phyloP scores from a whole-genome alignment of 371 early-diverging fungal genomes.

The Apophysomyces sp. region DNA sequence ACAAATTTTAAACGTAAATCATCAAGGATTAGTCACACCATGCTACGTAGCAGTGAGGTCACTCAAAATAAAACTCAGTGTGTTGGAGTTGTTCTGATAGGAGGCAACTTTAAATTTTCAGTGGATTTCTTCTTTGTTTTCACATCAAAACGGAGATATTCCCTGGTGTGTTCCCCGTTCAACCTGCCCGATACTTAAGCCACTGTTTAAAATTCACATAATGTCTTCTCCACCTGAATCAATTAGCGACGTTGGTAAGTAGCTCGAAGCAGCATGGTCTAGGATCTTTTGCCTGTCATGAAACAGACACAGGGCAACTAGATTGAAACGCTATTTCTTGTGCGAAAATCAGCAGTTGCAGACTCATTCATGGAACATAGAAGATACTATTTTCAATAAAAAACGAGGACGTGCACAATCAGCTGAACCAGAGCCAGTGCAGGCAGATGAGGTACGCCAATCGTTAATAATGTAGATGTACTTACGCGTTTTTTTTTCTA shows the following conservation, averaged over 20 bases:
- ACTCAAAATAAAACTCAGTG: too few relatives aligned
- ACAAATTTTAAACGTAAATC: too few relatives aligned
- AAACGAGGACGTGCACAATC: constrained; percentile 49
- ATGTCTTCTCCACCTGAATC: constrained; percentile 21
- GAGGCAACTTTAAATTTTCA: too few relatives aligned
- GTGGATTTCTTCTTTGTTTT: too few relatives aligned
- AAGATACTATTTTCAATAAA: constrained; percentile 35
- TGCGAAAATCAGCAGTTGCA: neutral
- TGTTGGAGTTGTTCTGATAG: too few relatives aligned
- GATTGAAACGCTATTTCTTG: neutral
- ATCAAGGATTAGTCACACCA: too few relatives aligned
- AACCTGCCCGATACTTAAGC: neutral
- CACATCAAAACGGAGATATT: neutral
- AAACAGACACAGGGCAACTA: neutral
- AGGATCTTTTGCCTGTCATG: neutral
- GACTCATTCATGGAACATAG: constrained; percentile 11
- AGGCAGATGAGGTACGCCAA: constrained; percentile 17
- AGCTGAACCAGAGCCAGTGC: constrained; percentile 28
- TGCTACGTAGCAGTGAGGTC: too few relatives aligned
- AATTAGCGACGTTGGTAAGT: constrained; percentile 13
- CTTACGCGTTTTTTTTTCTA: neutral
- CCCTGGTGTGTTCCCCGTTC: neutral
- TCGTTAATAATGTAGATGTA: neutral
- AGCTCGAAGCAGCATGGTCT: neutral
- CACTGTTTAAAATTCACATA: constrained; percentile 3